Evolutionary conservation across 2,329 filamentous ascomycete species (phyloP).

Genomic region (Colletotrichum chlorophyti): DNA sequence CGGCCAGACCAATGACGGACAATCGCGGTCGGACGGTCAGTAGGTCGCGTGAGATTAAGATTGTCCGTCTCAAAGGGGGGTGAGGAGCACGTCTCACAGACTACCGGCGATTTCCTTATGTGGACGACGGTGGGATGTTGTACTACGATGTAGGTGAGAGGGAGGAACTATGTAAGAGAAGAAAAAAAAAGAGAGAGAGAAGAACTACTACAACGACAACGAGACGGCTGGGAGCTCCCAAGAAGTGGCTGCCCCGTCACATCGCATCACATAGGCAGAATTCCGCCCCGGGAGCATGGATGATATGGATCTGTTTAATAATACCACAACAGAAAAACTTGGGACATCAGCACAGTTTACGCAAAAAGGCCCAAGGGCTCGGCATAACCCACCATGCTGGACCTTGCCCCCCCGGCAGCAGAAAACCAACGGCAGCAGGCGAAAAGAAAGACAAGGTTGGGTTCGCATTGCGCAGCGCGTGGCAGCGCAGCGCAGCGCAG

Average conservation of each 20-base stretch:
- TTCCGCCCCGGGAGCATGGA: slow-evolving; percentile 10
- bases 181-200: neutral
- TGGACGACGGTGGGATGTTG: neutral
- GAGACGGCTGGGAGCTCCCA: neutral
- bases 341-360: slow-evolving; percentile 15
- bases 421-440: too few species aligned
- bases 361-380: slow-evolving; percentile 14
- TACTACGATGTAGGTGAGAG: too few species aligned
- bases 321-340: slow-evolving; percentile 9
- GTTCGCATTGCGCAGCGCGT: slow-evolving; percentile 7
- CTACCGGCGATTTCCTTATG: neutral
- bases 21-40: slow-evolving; percentile 1
- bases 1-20: neutral
- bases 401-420: too few species aligned
- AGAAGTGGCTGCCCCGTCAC: too few species aligned
- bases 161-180: too few species aligned
- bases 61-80: slow-evolving; percentile 1
- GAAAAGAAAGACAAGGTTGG: slow-evolving; percentile 2
- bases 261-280: too few species aligned
- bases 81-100: neutral
- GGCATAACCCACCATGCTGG: slow-evolving; percentile 24
- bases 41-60: slow-evolving; percentile 21
- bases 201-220: neutral
- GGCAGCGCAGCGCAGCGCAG: neutral
- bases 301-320: slow-evolving; percentile 18